phyloP scores from a whole-genome alignment of 129 eudicot genomes.

The Centaurea solstitialis region DNA sequence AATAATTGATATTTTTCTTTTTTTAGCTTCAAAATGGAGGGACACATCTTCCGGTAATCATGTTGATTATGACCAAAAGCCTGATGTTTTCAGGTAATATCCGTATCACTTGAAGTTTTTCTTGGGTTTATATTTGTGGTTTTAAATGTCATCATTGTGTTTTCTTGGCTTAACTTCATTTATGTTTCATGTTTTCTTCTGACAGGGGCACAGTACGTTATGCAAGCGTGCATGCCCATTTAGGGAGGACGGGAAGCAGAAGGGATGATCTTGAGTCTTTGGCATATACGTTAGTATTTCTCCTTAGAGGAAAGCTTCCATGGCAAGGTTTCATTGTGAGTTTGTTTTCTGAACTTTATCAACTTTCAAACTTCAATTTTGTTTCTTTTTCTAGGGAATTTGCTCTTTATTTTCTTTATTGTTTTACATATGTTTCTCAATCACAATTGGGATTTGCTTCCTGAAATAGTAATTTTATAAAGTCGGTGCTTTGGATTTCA shows the following conservation, averaged over 20 bases:
- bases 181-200: neutral
- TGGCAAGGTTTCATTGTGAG: conserved; percentile 88
- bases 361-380: neutral
- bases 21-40: conserved; percentile 84
- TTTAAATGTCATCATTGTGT: neutral
- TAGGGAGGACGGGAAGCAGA: conserved; percentile 90
- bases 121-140: neutral
- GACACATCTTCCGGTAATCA: conserved; percentile 55
- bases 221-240: conserved; percentile 98
- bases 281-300: conserved; percentile 90
- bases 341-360: neutral
- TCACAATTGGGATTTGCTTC: neutral
- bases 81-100: conserved; percentile 82
- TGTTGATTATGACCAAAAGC: conserved; percentile 89
- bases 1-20: neutral
- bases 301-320: conserved; percentile 77
- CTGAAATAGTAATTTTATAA: neutral
- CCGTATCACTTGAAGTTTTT: neutral
- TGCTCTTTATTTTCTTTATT: neutral
- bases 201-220: conserved; percentile 93
- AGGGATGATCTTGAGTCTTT: conserved; percentile 95
- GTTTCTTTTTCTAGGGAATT: neutral
- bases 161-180: conserved; percentile 1
- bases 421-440: neutral
- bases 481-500: neutral